Evolutionary conservation across 2,329 filamentous ascomycete genomes (phyloP).

Genomic region (Neonectria punicea): DNA sequence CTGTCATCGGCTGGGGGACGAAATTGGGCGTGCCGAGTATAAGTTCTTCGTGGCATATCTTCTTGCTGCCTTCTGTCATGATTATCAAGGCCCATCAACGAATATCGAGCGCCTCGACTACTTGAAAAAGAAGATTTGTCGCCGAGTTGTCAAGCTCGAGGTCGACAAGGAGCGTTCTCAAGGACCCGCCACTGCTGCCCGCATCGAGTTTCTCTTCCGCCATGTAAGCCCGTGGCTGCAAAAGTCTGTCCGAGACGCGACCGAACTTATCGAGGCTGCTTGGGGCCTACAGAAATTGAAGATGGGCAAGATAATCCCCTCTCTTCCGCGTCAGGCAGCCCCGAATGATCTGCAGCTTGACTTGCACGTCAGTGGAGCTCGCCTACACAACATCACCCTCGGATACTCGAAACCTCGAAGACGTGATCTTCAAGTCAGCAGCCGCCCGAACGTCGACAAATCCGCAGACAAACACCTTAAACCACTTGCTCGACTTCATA

Average conservation of each 20-base stretch:
- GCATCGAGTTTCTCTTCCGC: slow-evolving; percentile 33
- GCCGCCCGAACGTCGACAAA: slow-evolving; percentile 25
- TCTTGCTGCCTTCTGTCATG: slow-evolving; percentile 57
- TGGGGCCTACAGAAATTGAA: slow-evolving; percentile 36
- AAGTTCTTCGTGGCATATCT: slow-evolving; percentile 65
- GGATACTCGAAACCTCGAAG: slow-evolving; percentile 24
- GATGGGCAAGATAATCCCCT: slow-evolving; percentile 34
- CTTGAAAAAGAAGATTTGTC: slow-evolving; percentile 41
- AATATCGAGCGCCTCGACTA: slow-evolving; percentile 34
- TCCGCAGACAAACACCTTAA: slow-evolving; percentile 35
- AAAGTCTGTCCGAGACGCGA: slow-evolving; percentile 20
- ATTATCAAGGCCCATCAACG: slow-evolving; percentile 36
- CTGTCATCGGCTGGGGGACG: slow-evolving; percentile 46
- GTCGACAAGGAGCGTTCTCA: slow-evolving; percentile 30
- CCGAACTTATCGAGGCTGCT: slow-evolving; percentile 26
- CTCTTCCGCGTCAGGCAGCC: slow-evolving; percentile 32
- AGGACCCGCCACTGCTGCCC: slow-evolving; percentile 9
- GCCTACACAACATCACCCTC: slow-evolving; percentile 24
- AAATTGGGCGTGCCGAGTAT: slow-evolving; percentile 56
- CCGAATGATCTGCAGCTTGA: slow-evolving; percentile 30
- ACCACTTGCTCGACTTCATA: slow-evolving; percentile 25
- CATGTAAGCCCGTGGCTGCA: slow-evolving; percentile 25
- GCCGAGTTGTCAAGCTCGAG: slow-evolving; percentile 41
- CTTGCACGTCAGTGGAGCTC: slow-evolving; percentile 29
- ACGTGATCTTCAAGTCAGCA: not conserved